These are phyloP conservation scores for Parastagonospora nodorum DNA, from an alignment of 2,329 filamentous ascomycete genomes.

Conservation along the genomic window DNA sequence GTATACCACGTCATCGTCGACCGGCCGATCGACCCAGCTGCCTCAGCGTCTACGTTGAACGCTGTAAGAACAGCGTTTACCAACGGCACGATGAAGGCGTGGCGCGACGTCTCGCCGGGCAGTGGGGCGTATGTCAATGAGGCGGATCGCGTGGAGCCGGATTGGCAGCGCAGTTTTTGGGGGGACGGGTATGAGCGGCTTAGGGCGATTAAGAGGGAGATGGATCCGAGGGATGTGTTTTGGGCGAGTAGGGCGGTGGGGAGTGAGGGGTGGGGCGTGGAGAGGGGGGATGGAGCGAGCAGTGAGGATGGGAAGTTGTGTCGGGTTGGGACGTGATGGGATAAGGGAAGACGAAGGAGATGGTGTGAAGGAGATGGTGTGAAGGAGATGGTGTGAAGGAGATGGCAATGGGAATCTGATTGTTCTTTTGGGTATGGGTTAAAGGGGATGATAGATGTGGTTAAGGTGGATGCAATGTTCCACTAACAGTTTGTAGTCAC, in stretches of 20 bases:
- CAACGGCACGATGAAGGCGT: constrained; percentile 29
- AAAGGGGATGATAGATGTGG: too few relatives aligned
- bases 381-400: neutral
- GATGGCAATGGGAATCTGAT: too few relatives aligned
- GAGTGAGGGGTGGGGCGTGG: constrained; percentile 28
- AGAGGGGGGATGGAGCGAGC: constrained; percentile 25
- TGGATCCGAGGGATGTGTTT: constrained; percentile 16
- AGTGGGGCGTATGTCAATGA: constrained; percentile 35
- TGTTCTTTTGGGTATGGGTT: too few relatives aligned
- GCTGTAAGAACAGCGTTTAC: constrained; percentile 18
- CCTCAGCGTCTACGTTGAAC: constrained; percentile 10
- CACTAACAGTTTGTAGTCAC: too few relatives aligned
- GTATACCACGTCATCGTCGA: constrained; percentile 28
- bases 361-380: neutral
- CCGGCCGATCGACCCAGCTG: constrained; percentile 6
- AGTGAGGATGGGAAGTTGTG: constrained; percentile 35
- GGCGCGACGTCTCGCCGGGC: constrained; percentile 27
- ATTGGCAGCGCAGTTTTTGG: constrained; percentile 20
- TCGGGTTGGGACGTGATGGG: constrained; percentile 4
- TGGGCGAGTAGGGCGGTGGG: constrained; percentile 31
- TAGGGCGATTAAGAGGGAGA: constrained; percentile 13
- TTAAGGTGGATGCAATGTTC: too few relatives aligned
- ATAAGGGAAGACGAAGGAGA: too few relatives aligned
- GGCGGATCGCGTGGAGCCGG: constrained; percentile 16
- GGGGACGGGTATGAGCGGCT: constrained; percentile 17